Evolutionary conservation across 441 rosid species (phyloP), one percentile per base, ranked within the genome.

Genomic region (Kokia cookei): DNA sequence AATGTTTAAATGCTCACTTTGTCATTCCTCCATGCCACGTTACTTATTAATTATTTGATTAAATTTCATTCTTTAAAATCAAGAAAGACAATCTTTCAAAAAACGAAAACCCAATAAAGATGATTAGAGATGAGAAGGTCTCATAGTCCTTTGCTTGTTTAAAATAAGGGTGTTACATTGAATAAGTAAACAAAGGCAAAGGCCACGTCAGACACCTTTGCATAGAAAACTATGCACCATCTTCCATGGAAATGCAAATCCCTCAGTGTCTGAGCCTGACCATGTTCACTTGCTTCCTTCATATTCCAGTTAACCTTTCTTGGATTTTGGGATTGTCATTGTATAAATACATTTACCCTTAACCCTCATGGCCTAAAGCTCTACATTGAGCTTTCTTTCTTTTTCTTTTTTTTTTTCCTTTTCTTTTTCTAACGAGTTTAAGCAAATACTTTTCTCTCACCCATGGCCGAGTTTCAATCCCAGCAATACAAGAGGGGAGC

Each of bases 261-360:
- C 78, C 78, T 80, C 71, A 19, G 47, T 72, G 76, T 81, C 62
- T 73, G 77, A 82, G 71, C 67, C 77, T 80, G 80, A 65, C 84
- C 85, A 85, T 71, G 82, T 86, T 86, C 88, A 81, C 62, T 60
- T 22, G 73, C 78, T 87, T 75, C 55, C 88, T 89, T 84, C 84
- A 60, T 45, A 73, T 35, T 68, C 61, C 57, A 70, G 79, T 51
- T 55, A 83, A 64, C 82, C 64, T 76, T 78, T 71, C 72, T 80
- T 42, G 65, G 50, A 43, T 50, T 80, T 69, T 37, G 75, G 67
- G 65, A n/a, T 7, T 27, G 5, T 55, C 15, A 37, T 22, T 76
- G 40, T 76, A 26, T 82, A 82, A 79, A 76, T 71, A 69, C 47
- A 53, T 11, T 35, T 2, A 27, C 73, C 71, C 45, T n/a, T 73